Evolutionary conservation across 192 early-diverging fungal genomes (phyloP), one percentile per base, ranked within the genome.

Genomic region (Coemansia sp.): DNA sequence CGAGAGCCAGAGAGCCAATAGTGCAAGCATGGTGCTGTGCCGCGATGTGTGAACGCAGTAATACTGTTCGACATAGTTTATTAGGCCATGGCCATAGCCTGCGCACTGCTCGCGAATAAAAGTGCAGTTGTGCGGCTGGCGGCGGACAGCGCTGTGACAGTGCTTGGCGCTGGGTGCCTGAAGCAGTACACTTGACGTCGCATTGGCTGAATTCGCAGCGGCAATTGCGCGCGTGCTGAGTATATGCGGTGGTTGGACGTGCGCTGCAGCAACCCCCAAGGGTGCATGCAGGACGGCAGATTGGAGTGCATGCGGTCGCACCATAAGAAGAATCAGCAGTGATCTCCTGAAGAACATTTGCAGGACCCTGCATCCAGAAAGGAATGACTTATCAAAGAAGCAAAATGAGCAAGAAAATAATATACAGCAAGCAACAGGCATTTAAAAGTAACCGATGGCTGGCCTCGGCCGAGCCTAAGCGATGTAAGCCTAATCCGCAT

Each of bases 1-100:
- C 12, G 85, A 37, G 35, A 92, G 64, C 92, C 90, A 93, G n/a
- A 67, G 29, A 69, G 87, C 83, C 63, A 90, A 60, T 15, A 81
- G 24, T 3, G 67, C 45, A 19, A 90, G 69, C 45, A 71, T 24
- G 10, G 45, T 24, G 2, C 55, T 12, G 49, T 62, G 72, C 38
- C 62, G 57, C 0, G 60, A 12, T 10, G 68, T 21, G 21, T 65
- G 60, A 5, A 29, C 23, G 72, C 84, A 85, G 59, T 82, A 83
- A 65, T 85, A 85, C 9, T 75, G 56, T 35, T 82, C 70, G 14
- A 84, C 57, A 24, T 84, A 85, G 45, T 70, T 60, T n/a, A 64
- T 27, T 15, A 89, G 43, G 5, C 92, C 90, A 32, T 86, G 72
- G 32, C 84, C 81, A 49, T 84, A 85, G 27, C 84, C 85, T 15